Evolutionary conservation across 108 stramenopile genomes (phyloP), one percentile per base, ranked within the genome.

Genomic region (Discostella stelligeroides): DNA sequence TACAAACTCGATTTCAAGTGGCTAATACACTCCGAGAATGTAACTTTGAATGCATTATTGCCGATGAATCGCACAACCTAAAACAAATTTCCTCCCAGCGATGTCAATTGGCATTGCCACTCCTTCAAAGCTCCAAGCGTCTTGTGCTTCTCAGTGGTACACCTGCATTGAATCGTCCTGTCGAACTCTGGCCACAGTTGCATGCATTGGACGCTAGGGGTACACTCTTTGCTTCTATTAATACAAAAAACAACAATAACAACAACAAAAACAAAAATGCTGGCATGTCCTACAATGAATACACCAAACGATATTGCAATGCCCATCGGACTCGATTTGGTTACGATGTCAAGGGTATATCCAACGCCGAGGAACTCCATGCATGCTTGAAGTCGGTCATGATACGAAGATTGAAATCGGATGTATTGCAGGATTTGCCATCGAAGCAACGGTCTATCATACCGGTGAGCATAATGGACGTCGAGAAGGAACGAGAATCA

Each of bases 11-110:
- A 18, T 86, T 73, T 20, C 82, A 73, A 40, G 67, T 75, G 15
- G 84, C 84, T 7, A 70, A 65, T 10, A 43, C 60, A 27, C 45
- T 87, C 11, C 45, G 72, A 38, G 39, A 78, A 1, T 81, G 83
- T 39, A 14, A 86, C 25, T 95, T 96, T 72, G 63, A 75, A 55
- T 84, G 89, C 39, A 75, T 92, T 42, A 91, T 96, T 59, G 89
- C 88, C 28, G 97, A 97, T 66, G 97, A 97, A 77, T 84, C 84
- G 38, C 97, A 97, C 70, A 94, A 90, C 77, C 76, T 97, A 18
- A 93, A 92, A 63, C 85, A 86, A 68, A 67, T 70, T 34, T 41
- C 72, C 14, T 84, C 88, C 17, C 89, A 91, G 62, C 80, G 96
- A 18, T 92, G 91, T 48, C 85, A 92, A 75, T 61, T 86, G 15